Base-by-base conservation (phyloP, 176 grass and related monocot species). In the Musa troglodytarum region DNA sequence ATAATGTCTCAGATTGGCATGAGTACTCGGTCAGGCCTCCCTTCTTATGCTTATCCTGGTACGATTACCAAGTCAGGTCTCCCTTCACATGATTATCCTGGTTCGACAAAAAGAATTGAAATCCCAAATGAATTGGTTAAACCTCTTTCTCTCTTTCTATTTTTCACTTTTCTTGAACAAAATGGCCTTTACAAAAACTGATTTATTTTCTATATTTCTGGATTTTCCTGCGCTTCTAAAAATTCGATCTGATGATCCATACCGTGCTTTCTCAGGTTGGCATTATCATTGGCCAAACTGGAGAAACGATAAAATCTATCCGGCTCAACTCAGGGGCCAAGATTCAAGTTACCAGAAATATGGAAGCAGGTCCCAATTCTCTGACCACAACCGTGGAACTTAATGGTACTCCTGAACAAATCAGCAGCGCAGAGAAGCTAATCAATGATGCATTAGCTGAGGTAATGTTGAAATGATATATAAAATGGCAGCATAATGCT, bases 321-420 rank as follows among this genome's bases (percentile, higher is more conserved):
- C 88, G 93, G 75, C 75, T 87, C 52, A 86, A 98, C 72, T 98
- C 90, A 63, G 94, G 90, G 62, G 90, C 94, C 50, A 98, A 93
- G 80, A 98, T 98, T 65, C 90, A 93, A 88, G 88, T 98, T 64
- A 98, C 90, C 12, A 83, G 90, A 79, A 90, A 93, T 79, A 77
- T 87, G 55, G 94, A 98, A 82, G 88, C 88, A 50, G 85, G 87
- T 82, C 94, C 90, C 26, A 87, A 83, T 77, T 85, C 90, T 4
- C 74, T 53, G 54, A 93, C 80, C 53, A 86, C 90, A 55, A 50
- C 84, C 2, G 90, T 93, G 59, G 94, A 98, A 69, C 86, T 98
- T 85, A 80, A 83, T 14, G 94, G 94, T 75, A 98, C 88, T 72
- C 57, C 90, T 80, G 90, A 98, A 49, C 86, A 98, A 80, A 93